Percentiles rank a stretch among this genome's conserved stretches.
Evolutionary conservation across 495 filamentous ascomycete species (phyloP).

Genomic region (Letharia columbiana): DNA sequence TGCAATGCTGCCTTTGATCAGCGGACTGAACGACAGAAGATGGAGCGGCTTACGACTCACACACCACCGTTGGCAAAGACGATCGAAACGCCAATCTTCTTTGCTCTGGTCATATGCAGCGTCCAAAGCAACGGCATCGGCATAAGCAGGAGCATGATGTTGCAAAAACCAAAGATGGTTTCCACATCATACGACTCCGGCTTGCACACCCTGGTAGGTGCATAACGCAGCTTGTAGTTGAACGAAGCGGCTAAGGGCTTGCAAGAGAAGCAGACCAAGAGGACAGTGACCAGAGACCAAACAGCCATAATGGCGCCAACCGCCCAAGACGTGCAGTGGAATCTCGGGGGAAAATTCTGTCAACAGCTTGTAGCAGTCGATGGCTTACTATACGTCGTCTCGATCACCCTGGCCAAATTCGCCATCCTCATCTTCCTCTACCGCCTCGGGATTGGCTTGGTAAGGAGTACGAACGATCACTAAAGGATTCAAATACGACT

Average conservation of each 20-base stretch:
- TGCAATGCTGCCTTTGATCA: neutral
- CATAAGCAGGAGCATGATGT: slow-evolving; percentile 9
- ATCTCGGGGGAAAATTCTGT: slow-evolving; percentile 6
- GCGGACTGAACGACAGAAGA: too few relatives aligned
- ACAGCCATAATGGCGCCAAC: slow-evolving; percentile 6
- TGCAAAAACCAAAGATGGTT: slow-evolving; percentile 9
- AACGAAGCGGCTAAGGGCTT: slow-evolving; percentile 3
- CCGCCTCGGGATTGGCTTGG: neutral
- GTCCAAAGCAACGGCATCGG: slow-evolving; percentile 13
- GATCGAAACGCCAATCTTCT: slow-evolving; percentile 9
- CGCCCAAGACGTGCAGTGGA: neutral
- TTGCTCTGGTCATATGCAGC: slow-evolving; percentile 2
- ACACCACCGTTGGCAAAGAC: slow-evolving; percentile 12
- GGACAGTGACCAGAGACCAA: neutral
- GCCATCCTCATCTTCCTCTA: slow-evolving; percentile 3
- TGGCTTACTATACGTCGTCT: too few relatives aligned
- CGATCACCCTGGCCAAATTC: too few relatives aligned
- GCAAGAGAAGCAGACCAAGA: slow-evolving; percentile 14
- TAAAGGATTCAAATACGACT: neutral
- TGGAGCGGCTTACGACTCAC: neutral
- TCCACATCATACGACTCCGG: neutral
- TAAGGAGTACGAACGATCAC: neutral
- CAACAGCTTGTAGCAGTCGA: too few relatives aligned
- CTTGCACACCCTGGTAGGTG: neutral
- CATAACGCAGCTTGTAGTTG: neutral